Evolutionary conservation across 23 red algal species (phyloP), one percentile per base, ranked within the genome.

Genomic region (Chondrus crispus): DNA sequence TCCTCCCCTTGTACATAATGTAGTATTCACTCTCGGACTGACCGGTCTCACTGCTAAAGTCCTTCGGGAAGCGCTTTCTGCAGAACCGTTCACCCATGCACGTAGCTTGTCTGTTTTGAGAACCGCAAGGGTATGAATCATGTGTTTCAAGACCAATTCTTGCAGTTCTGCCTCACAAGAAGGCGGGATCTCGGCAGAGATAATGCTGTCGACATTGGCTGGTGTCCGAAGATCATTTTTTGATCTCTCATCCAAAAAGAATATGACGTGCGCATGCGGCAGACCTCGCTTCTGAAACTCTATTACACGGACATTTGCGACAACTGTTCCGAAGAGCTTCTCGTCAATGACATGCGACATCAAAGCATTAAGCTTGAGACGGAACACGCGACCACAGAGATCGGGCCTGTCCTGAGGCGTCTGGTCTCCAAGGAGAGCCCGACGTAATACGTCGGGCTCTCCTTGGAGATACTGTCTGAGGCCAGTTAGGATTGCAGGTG

Each of bases 401-500:
- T 81, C 0, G 14, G 75, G 75, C 16, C 43, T 14, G 0, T 81
- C 43, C 28, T 0, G 75, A 28, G 75, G 40, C 43, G 16, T 55
- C 33, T 81, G 1, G 14, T 39, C 75, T 13, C 42, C 42, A 26
- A 1, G 46, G 14, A 81, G 28, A n/a, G n/a, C n/a, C n/a, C n/a
- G n/a, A n/a, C n/a, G n/a, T 16, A 16, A 24, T 16, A 16, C n/a
- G n/a, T n/a, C n/a, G n/a, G n/a, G n/a, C n/a, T n/a, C 28, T 81
- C 14, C 46, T 1, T 40, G 68, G 1, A 29, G 14, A 14, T 14
- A 39, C 0, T 14, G 57, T 52, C 46, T 1, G 14, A 22, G 39
- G 39, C 75, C 75, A 81, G 43, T 81, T 55, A 18, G 75, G 75
- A 0, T 60, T 81, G 75, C 75, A 81, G 20, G 0, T 60, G 16